Evolutionary conservation across 2,329 filamentous ascomycete species (phyloP).

Genomic region (Cryphonectria radicalis): DNA sequence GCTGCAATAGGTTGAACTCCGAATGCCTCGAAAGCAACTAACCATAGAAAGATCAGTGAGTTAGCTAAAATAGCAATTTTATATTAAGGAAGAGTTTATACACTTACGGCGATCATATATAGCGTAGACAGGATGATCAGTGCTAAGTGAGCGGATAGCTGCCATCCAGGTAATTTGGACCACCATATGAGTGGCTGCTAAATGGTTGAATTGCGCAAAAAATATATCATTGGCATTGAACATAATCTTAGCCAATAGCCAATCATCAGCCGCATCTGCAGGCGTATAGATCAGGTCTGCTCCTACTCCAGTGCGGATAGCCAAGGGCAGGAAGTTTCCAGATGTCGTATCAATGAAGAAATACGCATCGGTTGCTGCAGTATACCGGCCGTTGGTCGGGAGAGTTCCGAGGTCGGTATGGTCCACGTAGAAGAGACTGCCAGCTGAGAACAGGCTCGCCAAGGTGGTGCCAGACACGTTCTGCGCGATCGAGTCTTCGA

Average conservation of each 20-base stretch:
- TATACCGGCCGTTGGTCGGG: constrained; percentile 38
- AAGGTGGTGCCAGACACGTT: constrained; percentile 41
- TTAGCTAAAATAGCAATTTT: background rate
- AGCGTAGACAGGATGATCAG: constrained; percentile 48
- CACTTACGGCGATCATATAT: constrained; percentile 43
- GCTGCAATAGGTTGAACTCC: constrained; percentile 38
- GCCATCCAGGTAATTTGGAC: constrained; percentile 49
- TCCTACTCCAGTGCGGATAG: constrained; percentile 51
- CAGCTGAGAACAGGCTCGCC: constrained; percentile 38
- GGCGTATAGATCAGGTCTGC: constrained; percentile 51
- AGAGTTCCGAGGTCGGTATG: constrained; percentile 42
- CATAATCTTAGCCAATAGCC: constrained; percentile 55
- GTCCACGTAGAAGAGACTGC: constrained; percentile 50
- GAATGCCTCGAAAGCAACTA: constrained; percentile 40
- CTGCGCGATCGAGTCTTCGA: constrained; percentile 38
- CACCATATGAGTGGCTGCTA: constrained; percentile 49
- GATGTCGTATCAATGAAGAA: constrained; percentile 49
- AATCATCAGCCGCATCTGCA: constrained; percentile 48
- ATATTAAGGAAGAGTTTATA: background rate
- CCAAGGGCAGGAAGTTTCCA: constrained; percentile 51
- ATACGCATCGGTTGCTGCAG: constrained; percentile 49
- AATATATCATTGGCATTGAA: constrained; percentile 54
- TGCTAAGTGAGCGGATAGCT: constrained; percentile 50
- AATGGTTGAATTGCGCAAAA: constrained; percentile 48
- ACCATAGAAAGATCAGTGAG: constrained; percentile 15